Percentiles rank a stretch among this genome's conserved stretches.
Conservation (phyloP, 148 eudicot species). For the Agrostemma githago region DNA sequence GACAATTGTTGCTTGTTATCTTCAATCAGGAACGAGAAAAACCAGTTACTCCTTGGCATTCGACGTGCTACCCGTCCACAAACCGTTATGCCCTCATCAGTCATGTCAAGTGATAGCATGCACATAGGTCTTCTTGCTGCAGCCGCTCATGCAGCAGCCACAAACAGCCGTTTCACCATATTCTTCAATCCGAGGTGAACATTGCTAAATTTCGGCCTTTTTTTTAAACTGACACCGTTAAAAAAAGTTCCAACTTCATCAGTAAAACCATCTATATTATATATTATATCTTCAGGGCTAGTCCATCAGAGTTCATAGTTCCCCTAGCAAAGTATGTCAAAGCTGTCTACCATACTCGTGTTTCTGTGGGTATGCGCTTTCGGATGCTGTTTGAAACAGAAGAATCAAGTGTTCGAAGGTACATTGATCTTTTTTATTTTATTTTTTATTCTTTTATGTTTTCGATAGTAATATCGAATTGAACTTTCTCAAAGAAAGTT, state of each 20-base stretch:
- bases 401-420: constrained; percentile 80
- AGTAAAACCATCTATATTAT: not conserved
- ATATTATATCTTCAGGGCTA: constrained; percentile 42
- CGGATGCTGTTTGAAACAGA: constrained; percentile 81
- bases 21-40: constrained; percentile 56
- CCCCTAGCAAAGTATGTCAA: constrained; percentile 68
- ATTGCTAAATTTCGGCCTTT: not conserved
- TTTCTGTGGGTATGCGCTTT: constrained; percentile 81
- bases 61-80: constrained; percentile 77
- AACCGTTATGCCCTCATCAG: constrained; percentile 76
- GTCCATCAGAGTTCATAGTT: constrained; percentile 77
- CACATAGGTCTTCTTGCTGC: constrained; percentile 85
- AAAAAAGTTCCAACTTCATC: not conserved
- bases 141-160: constrained; percentile 79
- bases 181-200: constrained; percentile 70
- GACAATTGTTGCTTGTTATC: not conserved
- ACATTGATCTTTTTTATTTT: constrained; percentile 8
- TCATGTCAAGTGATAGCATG: constrained; percentile 81
- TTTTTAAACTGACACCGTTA: too few species aligned
- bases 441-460: not conserved
- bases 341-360: constrained; percentile 67
- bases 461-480: not conserved
- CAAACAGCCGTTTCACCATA: constrained; percentile 73
- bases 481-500: not conserved
- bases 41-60: constrained; percentile 67